Evolutionary conservation across 2,329 filamentous ascomycete species (phyloP).

Genomic region (Pseudogymnoascus verrucosus): DNA sequence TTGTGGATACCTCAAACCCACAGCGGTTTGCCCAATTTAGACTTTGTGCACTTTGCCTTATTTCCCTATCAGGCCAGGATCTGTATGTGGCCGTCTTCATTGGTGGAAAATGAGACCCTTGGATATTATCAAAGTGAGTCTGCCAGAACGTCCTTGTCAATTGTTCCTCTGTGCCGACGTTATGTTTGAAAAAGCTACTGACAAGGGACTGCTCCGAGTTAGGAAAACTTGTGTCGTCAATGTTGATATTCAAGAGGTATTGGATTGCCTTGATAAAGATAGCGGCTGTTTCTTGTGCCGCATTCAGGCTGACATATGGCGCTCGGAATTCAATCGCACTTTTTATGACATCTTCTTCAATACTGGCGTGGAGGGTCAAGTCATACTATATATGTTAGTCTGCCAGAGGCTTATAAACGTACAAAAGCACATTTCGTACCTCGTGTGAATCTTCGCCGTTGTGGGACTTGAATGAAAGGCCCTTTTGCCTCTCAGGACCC

Average conservation of each 20-base stretch:
- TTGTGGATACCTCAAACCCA: neutral
- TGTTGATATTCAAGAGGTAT: neutral
- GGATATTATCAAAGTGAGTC: neutral
- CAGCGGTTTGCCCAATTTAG: neutral
- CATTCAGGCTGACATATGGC: neutral
- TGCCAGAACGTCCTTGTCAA: neutral
- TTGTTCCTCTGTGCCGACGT: neutral
- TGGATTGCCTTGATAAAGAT: neutral
- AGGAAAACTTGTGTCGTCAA: neutral
- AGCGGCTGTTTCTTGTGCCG: neutral
- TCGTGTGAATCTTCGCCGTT: conserved; percentile 7
- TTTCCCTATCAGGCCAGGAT: neutral
- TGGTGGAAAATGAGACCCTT: neutral
- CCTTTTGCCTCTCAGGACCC: neutral
- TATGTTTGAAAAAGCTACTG: neutral
- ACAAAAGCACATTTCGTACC: neutral
- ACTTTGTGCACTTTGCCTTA: neutral
- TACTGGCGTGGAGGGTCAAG: conserved; percentile 4
- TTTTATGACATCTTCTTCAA: neutral
- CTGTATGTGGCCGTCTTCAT: neutral
- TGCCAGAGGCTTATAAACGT: neutral
- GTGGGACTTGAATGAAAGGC: neutral
- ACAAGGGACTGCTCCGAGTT: neutral
- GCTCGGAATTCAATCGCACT: neutral
- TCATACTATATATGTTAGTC: conserved; percentile 10